phyloP scores from a whole-genome alignment of 495 filamentous ascomycete species.

The Jackrogersella multiformis region DNA sequence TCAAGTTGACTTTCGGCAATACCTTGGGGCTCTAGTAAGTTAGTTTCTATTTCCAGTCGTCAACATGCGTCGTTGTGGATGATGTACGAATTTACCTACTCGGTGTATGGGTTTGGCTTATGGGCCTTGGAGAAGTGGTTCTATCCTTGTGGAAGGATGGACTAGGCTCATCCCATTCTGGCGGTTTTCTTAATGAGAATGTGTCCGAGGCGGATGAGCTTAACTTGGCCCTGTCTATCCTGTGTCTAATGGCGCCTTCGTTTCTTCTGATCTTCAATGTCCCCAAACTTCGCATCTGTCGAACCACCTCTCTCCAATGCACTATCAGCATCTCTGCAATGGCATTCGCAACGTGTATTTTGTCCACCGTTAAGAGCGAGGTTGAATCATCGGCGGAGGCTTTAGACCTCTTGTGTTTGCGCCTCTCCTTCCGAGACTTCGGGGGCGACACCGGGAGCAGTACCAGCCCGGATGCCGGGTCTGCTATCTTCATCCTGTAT shows the following conservation, averaged over 20 bases:
- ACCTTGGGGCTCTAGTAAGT: background rate
- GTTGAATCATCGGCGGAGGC: slow-evolving; percentile 5
- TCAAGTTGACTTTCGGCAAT: background rate
- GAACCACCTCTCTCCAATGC: slow-evolving; percentile 67
- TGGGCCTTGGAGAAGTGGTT: slow-evolving; percentile 37
- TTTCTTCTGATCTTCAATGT: slow-evolving; percentile 39
- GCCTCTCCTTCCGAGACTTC: slow-evolving; percentile 51
- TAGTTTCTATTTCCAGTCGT: slow-evolving; percentile 10
- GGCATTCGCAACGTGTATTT: slow-evolving; percentile 60
- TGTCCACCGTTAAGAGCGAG: slow-evolving; percentile 49
- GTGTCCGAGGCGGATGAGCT: slow-evolving; percentile 45
- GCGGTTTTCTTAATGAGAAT: slow-evolving; percentile 42
- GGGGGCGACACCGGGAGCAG: slow-evolving; percentile 49
- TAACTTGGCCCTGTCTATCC: slow-evolving; percentile 2
- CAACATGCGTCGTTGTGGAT: background rate
- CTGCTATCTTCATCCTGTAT: slow-evolving; percentile 52
- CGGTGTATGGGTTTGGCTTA: slow-evolving; percentile 45
- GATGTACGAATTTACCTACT: slow-evolving; percentile 12
- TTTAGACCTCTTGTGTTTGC: slow-evolving; percentile 21
- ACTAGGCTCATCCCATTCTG: slow-evolving; percentile 39
- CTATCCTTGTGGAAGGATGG: slow-evolving; percentile 7
- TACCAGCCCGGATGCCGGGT: slow-evolving; percentile 50
- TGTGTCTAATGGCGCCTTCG: background rate
- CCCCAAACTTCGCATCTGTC: slow-evolving; percentile 58
- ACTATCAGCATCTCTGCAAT: slow-evolving; percentile 68